Conservation (phyloP, 208 protist genomes). For the Entamoeba dispar region DNA sequence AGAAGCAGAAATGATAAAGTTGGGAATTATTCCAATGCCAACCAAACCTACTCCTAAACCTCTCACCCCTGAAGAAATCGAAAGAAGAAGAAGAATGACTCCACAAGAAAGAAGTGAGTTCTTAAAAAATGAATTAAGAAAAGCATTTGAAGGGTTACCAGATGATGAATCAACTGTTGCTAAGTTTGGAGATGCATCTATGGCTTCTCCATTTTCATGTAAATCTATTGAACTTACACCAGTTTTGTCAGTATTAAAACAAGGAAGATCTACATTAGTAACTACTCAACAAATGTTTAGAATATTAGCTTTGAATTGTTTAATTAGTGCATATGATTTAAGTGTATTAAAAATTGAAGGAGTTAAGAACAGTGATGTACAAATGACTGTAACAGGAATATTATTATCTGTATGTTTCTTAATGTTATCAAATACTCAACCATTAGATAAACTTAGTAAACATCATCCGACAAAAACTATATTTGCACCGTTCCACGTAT, state of each 20-base stretch:
- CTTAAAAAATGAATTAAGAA: background rate
- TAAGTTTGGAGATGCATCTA: slow-evolving; percentile 46
- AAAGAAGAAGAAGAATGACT: background rate
- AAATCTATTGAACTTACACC: background rate
- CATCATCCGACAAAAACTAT: slow-evolving; percentile 66
- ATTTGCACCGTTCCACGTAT: slow-evolving; percentile 71
- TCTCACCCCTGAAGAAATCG: background rate
- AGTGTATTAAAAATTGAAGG: slow-evolving; percentile 80
- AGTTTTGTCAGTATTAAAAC: background rate
- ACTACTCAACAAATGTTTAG: slow-evolving; percentile 94
- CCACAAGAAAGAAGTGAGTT: background rate
- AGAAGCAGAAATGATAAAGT: background rate
- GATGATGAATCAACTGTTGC: background rate
- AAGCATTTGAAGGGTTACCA: background rate
- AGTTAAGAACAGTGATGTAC: slow-evolving; percentile 76
- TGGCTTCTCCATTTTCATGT: slow-evolving; percentile 62
- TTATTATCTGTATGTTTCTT: slow-evolving; percentile 80
- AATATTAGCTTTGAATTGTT: slow-evolving; percentile 89
- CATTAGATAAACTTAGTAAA: slow-evolving; percentile 56
- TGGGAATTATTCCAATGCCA: background rate
- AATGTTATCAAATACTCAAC: slow-evolving; percentile 67
- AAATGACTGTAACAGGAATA: slow-evolving; percentile 74
- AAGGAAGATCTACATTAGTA: slow-evolving; percentile 68
- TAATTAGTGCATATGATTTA: slow-evolving; percentile 77
- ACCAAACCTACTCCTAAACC: no score